These are phyloP conservation scores for Globisporangium takayamanum DNA, from an alignment of 352 stramenopile genomes.

Conservation along the genomic window DNA sequence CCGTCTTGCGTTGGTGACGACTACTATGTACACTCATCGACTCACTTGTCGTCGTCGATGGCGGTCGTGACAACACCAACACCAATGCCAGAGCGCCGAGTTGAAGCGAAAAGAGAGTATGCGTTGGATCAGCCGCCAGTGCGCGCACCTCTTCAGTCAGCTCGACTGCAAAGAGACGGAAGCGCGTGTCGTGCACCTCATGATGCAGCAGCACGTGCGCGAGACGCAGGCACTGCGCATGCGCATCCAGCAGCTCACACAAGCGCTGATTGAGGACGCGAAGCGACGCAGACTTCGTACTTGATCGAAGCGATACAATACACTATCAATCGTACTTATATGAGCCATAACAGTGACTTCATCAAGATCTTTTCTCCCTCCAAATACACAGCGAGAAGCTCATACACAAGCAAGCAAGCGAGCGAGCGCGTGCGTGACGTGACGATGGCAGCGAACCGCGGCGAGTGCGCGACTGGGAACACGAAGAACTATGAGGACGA, in stretches of 20 bases:
- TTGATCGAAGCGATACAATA: too few relatives aligned
- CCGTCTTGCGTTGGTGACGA: neutral
- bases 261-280: neutral
- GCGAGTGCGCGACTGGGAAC: slow-evolving; percentile 96
- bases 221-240: slow-evolving; percentile 4
- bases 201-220: slow-evolving; percentile 26
- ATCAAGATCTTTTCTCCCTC: neutral
- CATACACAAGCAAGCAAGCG: neutral
- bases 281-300: too few relatives aligned
- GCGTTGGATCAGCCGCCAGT: slow-evolving; percentile 51
- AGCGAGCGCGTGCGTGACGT: neutral
- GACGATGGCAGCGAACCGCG: slow-evolving; percentile 21
- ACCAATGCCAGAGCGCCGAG: slow-evolving; percentile 23
- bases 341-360: too few relatives aligned
- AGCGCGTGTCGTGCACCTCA: slow-evolving; percentile 26
- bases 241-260: slow-evolving; percentile 14
- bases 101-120: slow-evolving; percentile 34
- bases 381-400: neutral
- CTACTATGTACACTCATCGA: too few relatives aligned
- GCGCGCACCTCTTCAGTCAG: slow-evolving; percentile 52
- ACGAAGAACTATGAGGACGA: slow-evolving; percentile 94
- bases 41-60: too few relatives aligned
- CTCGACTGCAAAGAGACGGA: slow-evolving; percentile 52
- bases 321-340: too few relatives aligned
- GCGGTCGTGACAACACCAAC: neutral